Base-by-base conservation (phyloP, 1,284 basidiomycete genomes). In the Marasmius sp. region DNA sequence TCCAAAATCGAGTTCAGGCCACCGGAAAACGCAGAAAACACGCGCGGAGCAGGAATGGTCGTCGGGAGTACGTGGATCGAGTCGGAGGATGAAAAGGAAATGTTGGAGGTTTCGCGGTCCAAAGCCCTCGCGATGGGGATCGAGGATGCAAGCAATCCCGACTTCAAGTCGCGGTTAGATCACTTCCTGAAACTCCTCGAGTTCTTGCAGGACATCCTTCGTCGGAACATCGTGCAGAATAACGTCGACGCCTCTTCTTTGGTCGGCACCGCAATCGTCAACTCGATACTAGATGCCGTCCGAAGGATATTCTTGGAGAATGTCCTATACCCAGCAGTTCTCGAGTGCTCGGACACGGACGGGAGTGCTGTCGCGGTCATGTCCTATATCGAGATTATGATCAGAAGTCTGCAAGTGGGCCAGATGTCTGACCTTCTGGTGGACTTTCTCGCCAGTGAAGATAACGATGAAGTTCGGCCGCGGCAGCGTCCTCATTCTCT, bases 321-420 rank as follows among this genome's bases (percentile, higher is more conserved):
- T 69, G 91, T 98, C 33, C 78, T 98, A 37, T 97, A 97, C 71
- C 95, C 96, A 0, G 94, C 94, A 6, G 86, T 99, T 55, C 81
- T 98, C 56, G 96, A 98, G 72, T 97, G 95, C 75, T 96, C 95
- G 0, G 92, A 94, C 64, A 73, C 81, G 6, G 96, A 99, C 74
- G 96, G 96, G 27, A 97, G 95, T 66, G 93, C 95, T 0, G 92
- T 97, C 1, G 97, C 97, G 1, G 95, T 98, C 57, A 90, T 98
- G 85, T 94, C 92, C n/a, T 98, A 99, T 70, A 89, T 98, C 64
- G 94, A 98, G 64, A 85, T 93, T 69, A 89, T 95, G 78, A 83
- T 96, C 58, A 83, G 88, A 54, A 92, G 89, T 0, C 81, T 96
- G 14, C 85, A 87, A 59, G 81, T 88, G 48, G 90, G 91, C 22